These are phyloP conservation scores for Clitopilus passeckerianus DNA, from an alignment of 768 basidiomycete genomes.

Conservation along the genomic window DNA sequence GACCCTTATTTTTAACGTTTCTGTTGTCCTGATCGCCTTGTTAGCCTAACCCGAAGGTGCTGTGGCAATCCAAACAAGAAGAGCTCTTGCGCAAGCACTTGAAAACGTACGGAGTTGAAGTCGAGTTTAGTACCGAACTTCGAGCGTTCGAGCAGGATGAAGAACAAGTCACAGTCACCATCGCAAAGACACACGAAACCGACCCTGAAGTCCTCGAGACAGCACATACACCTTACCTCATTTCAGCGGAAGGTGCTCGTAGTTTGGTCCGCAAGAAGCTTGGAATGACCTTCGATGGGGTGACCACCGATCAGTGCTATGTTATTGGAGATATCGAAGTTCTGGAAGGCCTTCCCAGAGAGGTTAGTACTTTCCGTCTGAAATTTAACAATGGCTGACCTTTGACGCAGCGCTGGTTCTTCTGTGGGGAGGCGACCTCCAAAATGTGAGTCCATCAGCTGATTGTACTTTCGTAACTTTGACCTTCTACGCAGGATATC, in stretches of 20 bases:
- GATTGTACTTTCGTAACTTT: background rate
- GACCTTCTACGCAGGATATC: background rate
- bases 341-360: background rate
- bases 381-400: background rate
- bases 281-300: background rate
- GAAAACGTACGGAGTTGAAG: background rate
- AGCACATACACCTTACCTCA: background rate
- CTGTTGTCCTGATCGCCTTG: too few relatives aligned
- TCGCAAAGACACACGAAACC: background rate
- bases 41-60: background rate
- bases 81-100: background rate
- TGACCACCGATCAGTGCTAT: background rate
- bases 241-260: background rate
- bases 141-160: background rate
- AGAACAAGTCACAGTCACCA: background rate
- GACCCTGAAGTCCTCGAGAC: background rate
- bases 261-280: background rate
- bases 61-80: background rate
- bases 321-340: background rate
- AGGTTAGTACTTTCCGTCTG: background rate
- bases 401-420: background rate
- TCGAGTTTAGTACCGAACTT: background rate
- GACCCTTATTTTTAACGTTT: background rate
- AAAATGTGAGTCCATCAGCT: background rate
- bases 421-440: background rate